Base-by-base conservation (phyloP, 495 filamentous ascomycete genomes). In the Penicillium desertorum region DNA sequence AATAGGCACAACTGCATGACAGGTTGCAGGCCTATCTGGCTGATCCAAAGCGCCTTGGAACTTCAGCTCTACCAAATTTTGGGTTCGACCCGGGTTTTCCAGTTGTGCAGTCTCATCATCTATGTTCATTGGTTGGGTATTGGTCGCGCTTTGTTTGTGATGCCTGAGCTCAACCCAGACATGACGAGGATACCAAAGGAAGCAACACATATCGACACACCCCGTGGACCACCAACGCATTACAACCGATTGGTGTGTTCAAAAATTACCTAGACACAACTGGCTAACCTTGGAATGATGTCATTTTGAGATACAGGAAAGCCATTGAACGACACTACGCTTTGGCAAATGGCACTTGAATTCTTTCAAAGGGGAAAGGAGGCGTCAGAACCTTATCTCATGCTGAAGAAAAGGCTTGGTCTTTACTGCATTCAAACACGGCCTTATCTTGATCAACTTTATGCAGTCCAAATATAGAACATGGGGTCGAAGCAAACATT, bases 401-500 rank as follows among this genome's bases (percentile, higher is more conserved):
- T 16, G 5, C 5, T 4, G 42, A 22, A 22, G 8, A 6, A 22
- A 45, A 56, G 25, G 29, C 52, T 51, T 44, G n/a, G 32, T 20
- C n/a, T 48, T 43, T 12, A 8, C 54, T 63, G 65, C 58, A 62
- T 68, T 45, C 58, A 54, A 63, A 44, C 32, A 57, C 41, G 25
- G 36, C 32, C 45, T 56, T 25, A 36, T 46, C 14, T 30, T 29
- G 45, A 56, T 46, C 25, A 7, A 36, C 49, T 49, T 44, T 7
- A 47, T 55, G 44, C 27, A 36, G 27, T 55, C 53, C 53, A 69
- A 67, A 56, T 61, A 61, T 67, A 69, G 66, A 64, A 65, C 52
- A 42, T 32, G 45, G 46, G 20, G 30, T 48, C 12, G 30, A 19
- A 42, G 55, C 42, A 39, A 54, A 51, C 59, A 52, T 45, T 14